Base-by-base conservation (phyloP, 805 yeast genomes). In the Spencermartinsiella europaea region DNA sequence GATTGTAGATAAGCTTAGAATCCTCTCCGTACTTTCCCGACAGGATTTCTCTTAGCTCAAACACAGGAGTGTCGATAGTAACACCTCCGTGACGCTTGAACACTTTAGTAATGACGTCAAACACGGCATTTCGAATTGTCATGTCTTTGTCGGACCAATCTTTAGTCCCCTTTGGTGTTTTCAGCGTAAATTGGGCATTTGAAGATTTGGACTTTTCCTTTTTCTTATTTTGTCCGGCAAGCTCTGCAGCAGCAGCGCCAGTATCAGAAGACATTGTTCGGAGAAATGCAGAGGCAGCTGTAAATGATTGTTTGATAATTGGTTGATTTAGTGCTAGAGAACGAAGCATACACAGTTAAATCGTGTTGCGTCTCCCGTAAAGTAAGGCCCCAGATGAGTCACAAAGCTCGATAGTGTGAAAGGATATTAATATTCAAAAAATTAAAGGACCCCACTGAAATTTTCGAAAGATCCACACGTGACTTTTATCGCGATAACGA, bases 21-120 rank as follows among this genome's bases (percentile, higher is more conserved):
- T 93, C 99, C 70, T 93, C 99, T 65, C 99, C 99, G 66, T 93
- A 93, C 66, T 93, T 93, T 41, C 99, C 99, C 21, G 97, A 81
- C 48, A 93, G 76, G 57, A 93, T 93, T 67, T 93, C 99, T 58
- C 96, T 80, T 56, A 91, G 75, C 68, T 93, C 99, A 59, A 93
- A 93, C 3, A 93, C 99, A 4, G 99, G 99, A 1, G 99, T 93
- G 65, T 93, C 99, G 54, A 93, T 88, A 36, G 99, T 91, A 28
- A 89, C 96, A 68, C 95, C 99, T 52, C 99, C 99, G 67, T 93
- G 99, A 58, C 89, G 83, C 67, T 89, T 85, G 77, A 93, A 93
- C 42, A 93, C 68, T 1, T 70, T 59, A 14, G 90, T 78, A 51
- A 93, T 69, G 7, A 88, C 77, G 44, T 73, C 70, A 66, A 93